A percentile compares a stretch with the other conserved stretches of the same genome.
phyloP scores from a whole-genome alignment of 208 protist species.

The Kentomonas sorsogonicus region DNA sequence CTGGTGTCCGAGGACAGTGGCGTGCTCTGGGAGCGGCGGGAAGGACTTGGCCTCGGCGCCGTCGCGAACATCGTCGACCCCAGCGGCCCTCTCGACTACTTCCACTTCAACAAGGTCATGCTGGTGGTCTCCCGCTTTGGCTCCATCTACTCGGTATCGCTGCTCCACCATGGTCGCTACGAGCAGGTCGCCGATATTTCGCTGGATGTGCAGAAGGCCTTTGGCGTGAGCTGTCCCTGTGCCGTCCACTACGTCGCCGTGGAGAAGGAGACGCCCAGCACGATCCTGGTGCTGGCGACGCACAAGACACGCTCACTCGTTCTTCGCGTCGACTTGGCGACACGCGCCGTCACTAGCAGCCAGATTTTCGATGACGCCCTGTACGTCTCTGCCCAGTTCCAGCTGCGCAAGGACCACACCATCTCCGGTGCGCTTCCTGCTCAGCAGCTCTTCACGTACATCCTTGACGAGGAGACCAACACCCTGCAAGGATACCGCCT shows the following conservation, averaged over 20 bases:
- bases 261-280: too few relatives aligned
- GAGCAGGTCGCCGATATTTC: slow-evolving; percentile 71
- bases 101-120: slow-evolving; percentile 72
- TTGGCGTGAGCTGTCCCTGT: too few relatives aligned
- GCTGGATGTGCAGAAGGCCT: too few relatives aligned
- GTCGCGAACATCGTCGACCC: slow-evolving; percentile 48
- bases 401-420: slow-evolving; percentile 30
- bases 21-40: slow-evolving; percentile 62
- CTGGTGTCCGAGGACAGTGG: slow-evolving; percentile 32
- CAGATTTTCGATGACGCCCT: slow-evolving; percentile 20
- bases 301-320: too few relatives aligned
- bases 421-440: slow-evolving; percentile 23
- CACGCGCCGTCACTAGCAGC: slow-evolving; percentile 13
- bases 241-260: too few relatives aligned
- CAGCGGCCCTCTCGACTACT: slow-evolving; percentile 51
- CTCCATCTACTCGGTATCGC: slow-evolving; percentile 63
- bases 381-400: slow-evolving; percentile 27
- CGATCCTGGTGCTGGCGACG: too few relatives aligned
- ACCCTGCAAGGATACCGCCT: slow-evolving; percentile 54
- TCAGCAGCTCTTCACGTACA: slow-evolving; percentile 34
- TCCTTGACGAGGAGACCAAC: slow-evolving; percentile 26
- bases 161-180: too few relatives aligned
- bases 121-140: slow-evolving; percentile 55
- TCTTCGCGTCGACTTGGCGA: too few relatives aligned
- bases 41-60: slow-evolving; percentile 48